Percentiles rank a stretch among this genome's conserved stretches.
These are phyloP conservation scores for Dunaliella primolecta DNA, from an alignment of 139 green algal species.

Conservation along the genomic window DNA sequence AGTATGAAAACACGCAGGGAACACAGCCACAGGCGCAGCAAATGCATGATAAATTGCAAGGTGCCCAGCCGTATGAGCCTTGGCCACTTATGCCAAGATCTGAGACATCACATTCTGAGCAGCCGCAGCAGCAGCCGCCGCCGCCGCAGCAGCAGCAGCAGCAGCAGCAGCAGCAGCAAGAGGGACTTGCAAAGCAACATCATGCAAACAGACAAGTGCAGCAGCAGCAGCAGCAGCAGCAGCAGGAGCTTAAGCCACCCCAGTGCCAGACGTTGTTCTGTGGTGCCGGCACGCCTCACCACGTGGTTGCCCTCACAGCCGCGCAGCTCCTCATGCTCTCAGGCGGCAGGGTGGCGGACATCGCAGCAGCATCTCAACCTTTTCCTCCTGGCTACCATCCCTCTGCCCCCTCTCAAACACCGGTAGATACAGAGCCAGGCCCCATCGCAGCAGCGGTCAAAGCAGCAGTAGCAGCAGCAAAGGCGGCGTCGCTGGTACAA, in stretches of 20 bases:
- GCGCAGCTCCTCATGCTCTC: slow-evolving; percentile 26
- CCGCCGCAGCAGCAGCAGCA: slow-evolving; percentile 3
- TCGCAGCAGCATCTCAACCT: slow-evolving; percentile 24
- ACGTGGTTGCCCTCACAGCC: slow-evolving; percentile 15
- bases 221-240: neutral
- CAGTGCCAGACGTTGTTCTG: slow-evolving; percentile 8
- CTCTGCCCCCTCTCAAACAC: too few relatives aligned
- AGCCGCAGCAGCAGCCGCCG: slow-evolving; percentile 16
- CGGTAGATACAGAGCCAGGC: too few relatives aligned
- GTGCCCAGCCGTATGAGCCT: too few relatives aligned
- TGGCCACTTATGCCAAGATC: too few relatives aligned
- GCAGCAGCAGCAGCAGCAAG: neutral
- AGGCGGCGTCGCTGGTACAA: too few relatives aligned
- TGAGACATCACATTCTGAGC: neutral
- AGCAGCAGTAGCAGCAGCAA: too few relatives aligned
- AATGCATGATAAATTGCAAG: too few relatives aligned
- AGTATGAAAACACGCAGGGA: too few relatives aligned
- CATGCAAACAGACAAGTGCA: neutral
- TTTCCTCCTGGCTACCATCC: too few relatives aligned
- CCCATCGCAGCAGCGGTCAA: too few relatives aligned
- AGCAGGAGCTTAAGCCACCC: neutral
- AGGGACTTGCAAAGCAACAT: neutral
- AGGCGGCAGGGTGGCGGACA: slow-evolving; percentile 24
- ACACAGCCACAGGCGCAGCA: neutral
- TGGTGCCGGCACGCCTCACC: slow-evolving; percentile 9